These are phyloP conservation scores for Excoecaria cochinchinensis DNA, from an alignment of 345 rosid genomes.

Conservation along the genomic window DNA sequence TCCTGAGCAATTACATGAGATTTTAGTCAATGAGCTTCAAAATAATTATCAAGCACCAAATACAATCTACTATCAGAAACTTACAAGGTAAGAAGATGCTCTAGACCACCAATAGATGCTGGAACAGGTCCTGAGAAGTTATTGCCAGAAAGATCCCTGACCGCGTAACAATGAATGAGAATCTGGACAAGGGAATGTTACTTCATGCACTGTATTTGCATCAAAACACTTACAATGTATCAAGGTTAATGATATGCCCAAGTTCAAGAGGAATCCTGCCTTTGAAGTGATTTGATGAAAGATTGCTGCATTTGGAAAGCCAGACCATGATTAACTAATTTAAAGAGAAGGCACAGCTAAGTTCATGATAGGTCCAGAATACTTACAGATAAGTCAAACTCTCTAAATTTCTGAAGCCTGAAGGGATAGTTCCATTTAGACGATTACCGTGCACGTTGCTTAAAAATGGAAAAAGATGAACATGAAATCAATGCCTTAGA, in stretches of 20 bases:
- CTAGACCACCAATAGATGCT: constrained; percentile 75
- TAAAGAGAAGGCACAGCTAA: neutral
- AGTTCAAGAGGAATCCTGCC: constrained; percentile 73
- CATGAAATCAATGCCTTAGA: neutral
- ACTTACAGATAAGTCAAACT: constrained; percentile 94
- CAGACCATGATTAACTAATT: neutral
- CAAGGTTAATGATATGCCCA: constrained; percentile 83
- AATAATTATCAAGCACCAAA: neutral
- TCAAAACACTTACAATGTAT: constrained; percentile 59
- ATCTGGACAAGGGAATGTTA: neutral
- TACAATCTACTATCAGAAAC: constrained; percentile 1
- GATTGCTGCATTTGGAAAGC: constrained; percentile 50
- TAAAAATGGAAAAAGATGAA: neutral
- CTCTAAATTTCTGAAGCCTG: constrained; percentile 63
- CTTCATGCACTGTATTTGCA: neutral
- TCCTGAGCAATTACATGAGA: constrained; percentile 34
- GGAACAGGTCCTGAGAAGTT: constrained; percentile 73
- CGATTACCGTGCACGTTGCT: constrained; percentile 90
- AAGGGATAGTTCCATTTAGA: constrained; percentile 73
- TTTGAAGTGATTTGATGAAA: constrained; percentile 69
- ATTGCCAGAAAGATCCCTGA: constrained; percentile 86
- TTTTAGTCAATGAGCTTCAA: too few relatives aligned
- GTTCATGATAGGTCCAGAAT: neutral
- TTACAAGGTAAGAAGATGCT: constrained; percentile 90
- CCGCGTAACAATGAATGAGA: neutral